phyloP scores from a whole-genome alignment of 768 basidiomycete species.

The Lactifluus echinatus region DNA sequence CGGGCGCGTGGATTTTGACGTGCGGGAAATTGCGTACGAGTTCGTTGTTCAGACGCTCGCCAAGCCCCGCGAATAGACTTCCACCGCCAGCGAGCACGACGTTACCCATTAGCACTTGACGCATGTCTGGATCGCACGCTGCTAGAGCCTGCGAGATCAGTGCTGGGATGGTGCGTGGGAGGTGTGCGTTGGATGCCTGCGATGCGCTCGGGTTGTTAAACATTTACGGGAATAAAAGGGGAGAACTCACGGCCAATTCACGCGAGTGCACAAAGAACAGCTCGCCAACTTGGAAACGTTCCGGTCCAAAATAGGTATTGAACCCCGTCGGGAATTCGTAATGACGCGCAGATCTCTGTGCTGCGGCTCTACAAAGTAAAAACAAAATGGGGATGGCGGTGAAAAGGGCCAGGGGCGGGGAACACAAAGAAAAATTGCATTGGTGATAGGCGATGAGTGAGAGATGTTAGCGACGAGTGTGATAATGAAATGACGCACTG shows the following conservation, averaged over 20 bases:
- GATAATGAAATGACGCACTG: conserved; percentile 41
- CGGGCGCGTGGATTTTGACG: conserved; percentile 88
- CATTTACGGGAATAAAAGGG: not conserved
- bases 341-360: conserved; percentile 46
- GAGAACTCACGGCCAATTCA: conserved; percentile 24
- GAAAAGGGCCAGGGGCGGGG: no score
- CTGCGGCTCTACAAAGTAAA: conserved; percentile 41
- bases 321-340: conserved; percentile 98
- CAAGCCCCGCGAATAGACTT: conserved; percentile 76
- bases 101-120: conserved; percentile 83
- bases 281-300: conserved; percentile 81
- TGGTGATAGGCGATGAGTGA: no score
- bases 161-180: conserved; percentile 67
- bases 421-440: no score
- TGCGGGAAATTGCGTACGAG: conserved; percentile 67
- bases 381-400: not conserved
- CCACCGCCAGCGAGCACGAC: conserved; percentile 96
- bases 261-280: conserved; percentile 73
- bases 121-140: conserved; percentile 85
- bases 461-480: no score
- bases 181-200: conserved; percentile 48
- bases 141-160: conserved; percentile 73
- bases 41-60: conserved; percentile 75
- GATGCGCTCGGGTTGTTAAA: not conserved
- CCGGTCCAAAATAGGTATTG: conserved; percentile 70